Percentiles rank a stretch among this genome's conserved stretches.
Conservation (phyloP, 2,329 filamentous ascomycete species). For the Pestalotiopsis sp. region DNA sequence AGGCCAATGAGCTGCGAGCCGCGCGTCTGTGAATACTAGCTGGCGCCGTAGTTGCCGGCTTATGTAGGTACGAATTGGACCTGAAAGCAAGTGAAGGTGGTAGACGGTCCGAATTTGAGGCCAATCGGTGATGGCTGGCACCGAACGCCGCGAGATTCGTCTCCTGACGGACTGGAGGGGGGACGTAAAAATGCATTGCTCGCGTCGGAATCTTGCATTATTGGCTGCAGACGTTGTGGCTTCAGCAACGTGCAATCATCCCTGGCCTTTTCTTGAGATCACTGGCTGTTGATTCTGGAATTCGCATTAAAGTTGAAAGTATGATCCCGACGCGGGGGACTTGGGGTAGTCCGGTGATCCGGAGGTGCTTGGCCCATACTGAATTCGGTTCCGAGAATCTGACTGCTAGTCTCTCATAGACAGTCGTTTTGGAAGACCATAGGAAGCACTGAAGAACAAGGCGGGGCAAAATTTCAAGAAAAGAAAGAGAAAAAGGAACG, state of each 20-base stretch:
- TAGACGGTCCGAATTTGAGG: neutral
- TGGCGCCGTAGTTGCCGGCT: neutral
- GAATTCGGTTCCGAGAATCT: neutral
- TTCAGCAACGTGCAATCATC: neutral
- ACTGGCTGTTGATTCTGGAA: neutral
- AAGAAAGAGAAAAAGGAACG: no score
- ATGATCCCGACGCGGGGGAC: neutral
- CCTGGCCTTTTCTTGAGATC: neutral
- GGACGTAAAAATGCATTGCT: neutral
- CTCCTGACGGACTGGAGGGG: neutral
- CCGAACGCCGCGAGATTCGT: neutral
- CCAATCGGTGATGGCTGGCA: neutral
- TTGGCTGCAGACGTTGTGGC: neutral
- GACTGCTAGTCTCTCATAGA: neutral
- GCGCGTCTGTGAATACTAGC: neutral
- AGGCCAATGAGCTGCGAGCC: neutral
- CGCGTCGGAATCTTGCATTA: neutral
- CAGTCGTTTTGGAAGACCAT: no score
- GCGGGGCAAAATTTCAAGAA: no score
- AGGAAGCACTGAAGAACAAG: no score
- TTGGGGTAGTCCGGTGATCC: constrained; percentile 11
- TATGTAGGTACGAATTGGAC: neutral
- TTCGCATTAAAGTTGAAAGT: constrained; percentile 11
- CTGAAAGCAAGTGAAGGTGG: neutral
- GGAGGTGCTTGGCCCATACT: neutral